Percentiles rank a stretch among this genome's conserved stretches.
Conservation (phyloP, 176 grass and related monocot species). For the Carex littledalei region DNA sequence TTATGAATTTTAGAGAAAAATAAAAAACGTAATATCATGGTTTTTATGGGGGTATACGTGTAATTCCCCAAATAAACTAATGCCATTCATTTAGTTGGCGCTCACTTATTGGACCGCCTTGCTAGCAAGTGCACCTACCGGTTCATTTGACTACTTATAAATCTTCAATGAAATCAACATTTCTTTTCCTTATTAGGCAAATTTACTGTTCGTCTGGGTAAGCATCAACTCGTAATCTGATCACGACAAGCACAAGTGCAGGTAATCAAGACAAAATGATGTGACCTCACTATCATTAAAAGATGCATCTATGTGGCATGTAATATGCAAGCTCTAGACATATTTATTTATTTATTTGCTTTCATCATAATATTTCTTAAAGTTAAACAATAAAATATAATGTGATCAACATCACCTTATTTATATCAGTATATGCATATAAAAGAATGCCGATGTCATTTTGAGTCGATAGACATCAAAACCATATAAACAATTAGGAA, state of each 20-base stretch:
- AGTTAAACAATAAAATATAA: no score
- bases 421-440: no score
- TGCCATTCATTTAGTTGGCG: neutral
- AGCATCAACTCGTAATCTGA: neutral
- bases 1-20: no score
- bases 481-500: no score
- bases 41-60: no score
- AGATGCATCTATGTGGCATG: neutral
- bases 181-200: neutral
- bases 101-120: neutral
- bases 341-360: no score
- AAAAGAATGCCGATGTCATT: no score
- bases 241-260: neutral
- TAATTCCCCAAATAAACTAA: neutral
- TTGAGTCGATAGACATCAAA: no score
- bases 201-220: neutral
- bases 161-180: neutral
- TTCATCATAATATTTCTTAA: no score
- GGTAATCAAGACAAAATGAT: neutral
- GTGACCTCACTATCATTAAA: neutral
- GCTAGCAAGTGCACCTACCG: neutral
- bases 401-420: no score
- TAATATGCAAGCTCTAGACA: no score
- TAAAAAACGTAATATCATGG: no score
- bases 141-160: neutral